Conservation (phyloP, 805 yeast genomes). For the Naumovozyma castellii region DNA sequence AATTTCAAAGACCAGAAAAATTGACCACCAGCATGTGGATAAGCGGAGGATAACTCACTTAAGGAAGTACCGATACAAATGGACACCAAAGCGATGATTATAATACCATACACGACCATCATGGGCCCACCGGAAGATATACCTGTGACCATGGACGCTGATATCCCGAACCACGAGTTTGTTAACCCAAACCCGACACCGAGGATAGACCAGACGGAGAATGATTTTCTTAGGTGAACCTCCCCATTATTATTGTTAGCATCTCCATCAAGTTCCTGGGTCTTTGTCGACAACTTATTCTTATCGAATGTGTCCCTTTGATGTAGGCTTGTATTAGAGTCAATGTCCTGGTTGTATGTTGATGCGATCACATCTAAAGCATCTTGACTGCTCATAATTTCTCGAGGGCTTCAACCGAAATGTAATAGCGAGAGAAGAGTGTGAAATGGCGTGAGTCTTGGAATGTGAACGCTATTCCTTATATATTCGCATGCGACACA, state of each 20-base stretch:
- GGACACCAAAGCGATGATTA: slow-evolving; percentile 43
- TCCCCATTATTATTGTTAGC: slow-evolving; percentile 12
- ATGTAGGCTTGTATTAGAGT: neutral
- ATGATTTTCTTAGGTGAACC: slow-evolving; percentile 32
- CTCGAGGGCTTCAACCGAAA: no score
- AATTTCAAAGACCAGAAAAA: slow-evolving; percentile 50
- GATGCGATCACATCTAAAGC: neutral
- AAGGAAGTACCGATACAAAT: slow-evolving; percentile 42
- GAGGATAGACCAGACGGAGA: slow-evolving; percentile 41
- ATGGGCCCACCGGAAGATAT: slow-evolving; percentile 53
- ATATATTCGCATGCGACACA: no score
- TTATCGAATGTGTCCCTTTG: neutral
- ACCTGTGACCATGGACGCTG: slow-evolving; percentile 50
- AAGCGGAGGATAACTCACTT: slow-evolving; percentile 47
- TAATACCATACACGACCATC: slow-evolving; percentile 49
- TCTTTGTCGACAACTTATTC: neutral
- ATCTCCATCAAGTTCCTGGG: neutral
- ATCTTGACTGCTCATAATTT: neutral
- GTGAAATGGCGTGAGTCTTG: no score
- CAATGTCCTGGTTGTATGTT: neutral
- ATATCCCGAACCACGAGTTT: slow-evolving; percentile 56
- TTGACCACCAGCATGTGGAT: slow-evolving; percentile 59
- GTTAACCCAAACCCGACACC: slow-evolving; percentile 58
- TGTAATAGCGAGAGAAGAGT: no score
- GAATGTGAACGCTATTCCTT: no score